Evolutionary conservation across 495 filamentous ascomycete species (phyloP), one percentile per base, ranked within the genome.

Genomic region (Darksidea phi): DNA sequence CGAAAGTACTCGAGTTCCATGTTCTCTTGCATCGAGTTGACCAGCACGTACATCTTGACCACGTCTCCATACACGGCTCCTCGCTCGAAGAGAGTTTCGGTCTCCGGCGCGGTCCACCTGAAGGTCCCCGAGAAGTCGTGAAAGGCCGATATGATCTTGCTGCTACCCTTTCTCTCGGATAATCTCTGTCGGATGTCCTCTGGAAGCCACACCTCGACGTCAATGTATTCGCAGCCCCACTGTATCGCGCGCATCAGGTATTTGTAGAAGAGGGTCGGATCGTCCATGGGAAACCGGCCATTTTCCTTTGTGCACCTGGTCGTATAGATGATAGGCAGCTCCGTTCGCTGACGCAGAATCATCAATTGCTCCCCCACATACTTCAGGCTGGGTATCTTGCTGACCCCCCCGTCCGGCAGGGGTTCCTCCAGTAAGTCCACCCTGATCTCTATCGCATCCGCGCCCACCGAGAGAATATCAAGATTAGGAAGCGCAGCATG

Each of bases 1-100:
- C 89, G 84, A 76, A 94, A 94, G 72, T 90, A 91, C 73, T 94
- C 89, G 8, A 94, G 78, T 74, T 91, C 88, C 68, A 91, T 92
- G 72, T 92, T 92, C 57, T 89, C 89, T 64, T 90, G 86, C 70
- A 86, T 84, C 17, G 86, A 84, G 61, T 81, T 83, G 62, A 88
- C 87, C 72, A 91, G 85, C 17, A 87, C 84, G 67, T 92, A 91
- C 88, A 94, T 92, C 75, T 92, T 94, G 45, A 92, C 84, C 37
- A 91, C 88, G 71, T 92, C 89, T 20, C 86, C 87, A 67, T 91
- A 90, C 55, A 84, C 83, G 43, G 83, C 78, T 15, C 84, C 88
- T 56, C 87, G 79, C 13, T 79, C 75, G 69, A 88, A 94, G 6
- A 91, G 79, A 20, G 78, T 73, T 72, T 87, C 80, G 1, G 88